Evolutionary conservation across 2,329 filamentous ascomycete genomes (phyloP).

Genomic region (Penicillium sp.): DNA sequence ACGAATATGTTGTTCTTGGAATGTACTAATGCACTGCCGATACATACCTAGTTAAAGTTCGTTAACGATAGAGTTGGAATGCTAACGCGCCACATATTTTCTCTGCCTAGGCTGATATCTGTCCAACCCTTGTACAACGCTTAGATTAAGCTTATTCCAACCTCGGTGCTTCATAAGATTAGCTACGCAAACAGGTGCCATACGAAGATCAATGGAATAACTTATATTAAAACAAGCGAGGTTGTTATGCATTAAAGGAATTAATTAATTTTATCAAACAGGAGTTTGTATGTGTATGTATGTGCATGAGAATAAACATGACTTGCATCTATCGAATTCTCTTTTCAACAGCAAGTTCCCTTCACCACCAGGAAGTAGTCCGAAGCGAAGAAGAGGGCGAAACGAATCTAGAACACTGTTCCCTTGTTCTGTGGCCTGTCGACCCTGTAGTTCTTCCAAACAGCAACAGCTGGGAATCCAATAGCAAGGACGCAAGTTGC

Average conservation of each 20-base stretch:
- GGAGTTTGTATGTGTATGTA: neutral
- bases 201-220: neutral
- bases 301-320: neutral
- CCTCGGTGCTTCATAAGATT: neutral
- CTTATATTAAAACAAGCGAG: neutral
- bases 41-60: neutral
- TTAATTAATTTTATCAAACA: neutral
- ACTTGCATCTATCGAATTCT: neutral
- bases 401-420: conserved; percentile 19
- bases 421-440: conserved; percentile 40
- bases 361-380: neutral
- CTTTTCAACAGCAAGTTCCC: neutral
- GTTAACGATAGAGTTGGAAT: too few relatives aligned
- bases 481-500: conserved; percentile 31
- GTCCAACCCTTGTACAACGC: neutral
- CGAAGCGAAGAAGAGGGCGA: neutral
- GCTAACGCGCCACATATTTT: too few relatives aligned
- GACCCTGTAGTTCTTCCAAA: conserved; percentile 39
- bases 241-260: neutral
- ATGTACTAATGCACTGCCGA: neutral
- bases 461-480: conserved; percentile 29
- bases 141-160: neutral
- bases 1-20: neutral
- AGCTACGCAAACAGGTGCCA: neutral
- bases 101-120: too few relatives aligned